Conservation (phyloP, 163 green algal species). For the Chlorella variabilis region DNA sequence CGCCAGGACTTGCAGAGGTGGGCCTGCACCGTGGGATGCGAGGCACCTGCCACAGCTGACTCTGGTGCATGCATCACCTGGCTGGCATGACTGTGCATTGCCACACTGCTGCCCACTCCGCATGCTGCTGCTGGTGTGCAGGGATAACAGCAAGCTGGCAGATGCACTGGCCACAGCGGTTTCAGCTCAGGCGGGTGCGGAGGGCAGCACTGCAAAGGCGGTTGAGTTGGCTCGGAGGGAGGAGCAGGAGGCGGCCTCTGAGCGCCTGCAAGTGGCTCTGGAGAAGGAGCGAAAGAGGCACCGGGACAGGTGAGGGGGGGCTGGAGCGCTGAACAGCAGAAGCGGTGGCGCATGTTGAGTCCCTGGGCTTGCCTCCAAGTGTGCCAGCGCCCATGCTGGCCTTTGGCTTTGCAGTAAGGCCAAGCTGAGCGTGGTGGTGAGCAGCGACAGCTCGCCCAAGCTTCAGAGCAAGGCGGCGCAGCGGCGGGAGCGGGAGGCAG, state of each 20-base stretch:
- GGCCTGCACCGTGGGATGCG: too few relatives aligned
- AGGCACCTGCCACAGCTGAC: too few relatives aligned
- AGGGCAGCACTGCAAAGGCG: not conserved
- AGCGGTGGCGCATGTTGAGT: too few relatives aligned
- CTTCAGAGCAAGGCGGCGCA: not conserved
- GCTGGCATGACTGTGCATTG: too few relatives aligned
- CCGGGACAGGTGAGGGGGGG: not conserved
- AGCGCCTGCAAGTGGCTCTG: not conserved
- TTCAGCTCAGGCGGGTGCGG: not conserved
- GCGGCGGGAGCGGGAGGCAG: not conserved
- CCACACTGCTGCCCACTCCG: too few relatives aligned
- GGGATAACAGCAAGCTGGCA: conserved; percentile 27
- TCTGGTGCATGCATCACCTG: too few relatives aligned
- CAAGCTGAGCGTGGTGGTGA: conserved; percentile 7
- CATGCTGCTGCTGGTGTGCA: too few relatives aligned
- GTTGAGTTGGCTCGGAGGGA: conserved; percentile 3
- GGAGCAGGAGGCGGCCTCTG: conserved; percentile 8
- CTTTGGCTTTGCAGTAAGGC: not conserved
- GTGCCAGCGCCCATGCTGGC: too few relatives aligned
- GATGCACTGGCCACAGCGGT: not conserved
- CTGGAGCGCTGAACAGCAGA: too few relatives aligned
- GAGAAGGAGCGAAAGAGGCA: conserved; percentile 4
- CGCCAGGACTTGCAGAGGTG: conserved; percentile 25
- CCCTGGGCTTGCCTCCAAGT: too few relatives aligned
- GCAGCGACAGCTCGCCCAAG: not conserved